Percentiles rank a stretch among this genome's conserved stretches.
Evolutionary conservation across 768 basidiomycete genomes (phyloP).

Genomic region (Mycena amicta): DNA sequence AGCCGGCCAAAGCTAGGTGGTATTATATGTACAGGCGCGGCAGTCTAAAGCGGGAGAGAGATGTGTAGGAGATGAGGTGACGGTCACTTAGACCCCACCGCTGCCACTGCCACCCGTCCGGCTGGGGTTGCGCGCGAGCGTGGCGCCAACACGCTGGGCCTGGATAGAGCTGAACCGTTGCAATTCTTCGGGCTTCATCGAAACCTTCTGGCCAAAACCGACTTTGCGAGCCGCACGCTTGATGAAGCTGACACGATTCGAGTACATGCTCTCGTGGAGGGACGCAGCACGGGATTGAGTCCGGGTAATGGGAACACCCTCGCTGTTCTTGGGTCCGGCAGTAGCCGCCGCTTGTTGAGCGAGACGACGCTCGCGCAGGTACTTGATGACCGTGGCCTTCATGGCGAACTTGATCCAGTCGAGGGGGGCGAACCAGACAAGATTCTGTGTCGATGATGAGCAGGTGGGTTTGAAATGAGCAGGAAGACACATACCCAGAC

Average conservation of each 20-base stretch:
- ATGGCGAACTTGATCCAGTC: constrained; percentile 96
- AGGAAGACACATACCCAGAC: constrained; percentile 82
- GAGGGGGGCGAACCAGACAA: constrained; percentile 94
- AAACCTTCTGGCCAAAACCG: constrained; percentile 80
- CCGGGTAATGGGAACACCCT: constrained; percentile 76
- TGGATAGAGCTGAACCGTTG: constrained; percentile 87
- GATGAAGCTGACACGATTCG: constrained; percentile 94
- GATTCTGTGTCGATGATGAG: no score
- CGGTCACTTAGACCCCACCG: background rate
- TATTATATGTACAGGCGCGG: constrained; percentile 14
- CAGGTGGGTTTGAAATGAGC: no score
- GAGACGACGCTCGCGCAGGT: constrained; percentile 69
- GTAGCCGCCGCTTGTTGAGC: constrained; percentile 41
- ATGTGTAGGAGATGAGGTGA: background rate
- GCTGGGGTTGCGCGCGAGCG: constrained; percentile 77
- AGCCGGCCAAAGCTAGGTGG: constrained; percentile 5
- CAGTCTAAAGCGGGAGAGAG: constrained; percentile 16
- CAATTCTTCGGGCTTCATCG: constrained; percentile 83
- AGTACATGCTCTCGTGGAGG: constrained; percentile 90
- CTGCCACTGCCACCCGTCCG: constrained; percentile 44
- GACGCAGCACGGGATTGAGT: constrained; percentile 90
- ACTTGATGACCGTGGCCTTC: constrained; percentile 91
- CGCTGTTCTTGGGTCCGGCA: constrained; percentile 26
- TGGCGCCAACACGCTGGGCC: constrained; percentile 74
- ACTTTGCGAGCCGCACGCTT: constrained; percentile 85